Percentiles rank a stretch among this genome's conserved stretches.
Evolutionary conservation across 2,329 filamentous ascomycete species (phyloP).

Genomic region (Paracamarosporium sp.): DNA sequence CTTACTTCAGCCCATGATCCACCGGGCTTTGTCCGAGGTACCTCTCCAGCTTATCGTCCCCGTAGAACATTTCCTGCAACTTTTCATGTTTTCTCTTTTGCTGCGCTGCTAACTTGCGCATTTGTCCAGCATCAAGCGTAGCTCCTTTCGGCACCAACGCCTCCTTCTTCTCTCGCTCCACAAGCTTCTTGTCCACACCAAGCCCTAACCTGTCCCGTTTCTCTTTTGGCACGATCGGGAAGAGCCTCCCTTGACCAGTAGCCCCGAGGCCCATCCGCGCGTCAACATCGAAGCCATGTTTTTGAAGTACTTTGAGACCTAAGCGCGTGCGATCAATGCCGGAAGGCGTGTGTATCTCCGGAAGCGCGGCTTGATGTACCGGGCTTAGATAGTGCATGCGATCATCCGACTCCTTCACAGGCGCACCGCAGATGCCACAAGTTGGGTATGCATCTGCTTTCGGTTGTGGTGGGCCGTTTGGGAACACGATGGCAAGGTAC

Average conservation of each 20-base stretch:
- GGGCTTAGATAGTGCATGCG: conserved; percentile 64
- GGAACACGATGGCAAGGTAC: conserved; percentile 73
- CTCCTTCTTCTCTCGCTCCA: conserved; percentile 50
- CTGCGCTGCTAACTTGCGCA: conserved; percentile 66
- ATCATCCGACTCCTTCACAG: conserved; percentile 32
- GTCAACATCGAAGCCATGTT: conserved; percentile 79
- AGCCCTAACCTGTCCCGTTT: conserved; percentile 81
- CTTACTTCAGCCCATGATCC: conserved; percentile 15
- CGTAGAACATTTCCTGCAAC: conserved; percentile 75
- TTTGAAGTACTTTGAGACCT: conserved; percentile 70
- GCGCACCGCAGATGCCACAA: conserved; percentile 46
- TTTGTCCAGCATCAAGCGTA: conserved; percentile 72
- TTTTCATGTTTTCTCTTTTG: conserved; percentile 69
- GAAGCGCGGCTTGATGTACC: conserved; percentile 73
- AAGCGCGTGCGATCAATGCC: conserved; percentile 73
- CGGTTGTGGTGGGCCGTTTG: conserved; percentile 42
- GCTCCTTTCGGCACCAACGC: conserved; percentile 39
- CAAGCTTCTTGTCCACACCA: conserved; percentile 59
- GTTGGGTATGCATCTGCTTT: conserved; percentile 27
- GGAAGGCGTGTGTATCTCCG: conserved; percentile 75
- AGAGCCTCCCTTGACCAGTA: conserved; percentile 71
- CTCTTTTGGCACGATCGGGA: conserved; percentile 73
- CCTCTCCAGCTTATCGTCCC: conserved; percentile 75
- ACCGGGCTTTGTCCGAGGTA: conserved; percentile 64
- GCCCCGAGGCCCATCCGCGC: conserved; percentile 74